phyloP scores from a whole-genome alignment of 164 flowering plant species.

The Tetrastigma voinierianum region DNA sequence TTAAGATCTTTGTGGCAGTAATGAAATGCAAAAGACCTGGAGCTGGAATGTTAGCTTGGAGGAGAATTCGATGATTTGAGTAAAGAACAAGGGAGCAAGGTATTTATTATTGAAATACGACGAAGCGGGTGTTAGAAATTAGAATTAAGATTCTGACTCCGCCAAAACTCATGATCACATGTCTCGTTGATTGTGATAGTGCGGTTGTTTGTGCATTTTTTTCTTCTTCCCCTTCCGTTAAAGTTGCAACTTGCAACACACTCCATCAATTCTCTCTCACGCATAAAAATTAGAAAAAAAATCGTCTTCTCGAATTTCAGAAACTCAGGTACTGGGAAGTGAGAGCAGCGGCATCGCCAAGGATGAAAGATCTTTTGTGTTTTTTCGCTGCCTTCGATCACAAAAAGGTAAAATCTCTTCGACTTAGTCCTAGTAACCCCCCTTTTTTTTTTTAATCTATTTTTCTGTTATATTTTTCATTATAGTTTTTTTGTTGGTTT shows the following conservation, averaged over 20 bases:
- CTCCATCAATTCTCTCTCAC: not conserved
- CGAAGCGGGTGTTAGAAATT: too few relatives aligned
- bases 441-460: not conserved
- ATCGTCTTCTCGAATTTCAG: not conserved
- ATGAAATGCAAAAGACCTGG: too few relatives aligned
- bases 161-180: constrained; percentile 12
- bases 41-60: too few relatives aligned
- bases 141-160: not conserved
- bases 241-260: constrained; percentile 12
- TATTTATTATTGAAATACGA: constrained; percentile 1
- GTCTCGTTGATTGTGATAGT: not conserved
- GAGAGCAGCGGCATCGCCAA: too few relatives aligned
- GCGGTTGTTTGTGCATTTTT: constrained; percentile 18
- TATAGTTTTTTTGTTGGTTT: not conserved
- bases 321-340: not conserved
- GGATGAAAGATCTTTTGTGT: too few relatives aligned
- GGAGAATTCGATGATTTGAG: too few relatives aligned
- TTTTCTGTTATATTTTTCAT: not conserved
- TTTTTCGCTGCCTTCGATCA: too few relatives aligned
- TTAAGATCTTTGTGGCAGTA: too few relatives aligned
- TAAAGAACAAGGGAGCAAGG: too few relatives aligned
- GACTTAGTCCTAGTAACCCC: too few relatives aligned
- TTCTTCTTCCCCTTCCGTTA: constrained; percentile 26
- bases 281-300: too few relatives aligned
- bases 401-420: too few relatives aligned